Percentiles rank a stretch among this genome's conserved stretches.
Conservation (phyloP, 371 early-diverging fungal genomes). For the Chytridium lagenaria region DNA sequence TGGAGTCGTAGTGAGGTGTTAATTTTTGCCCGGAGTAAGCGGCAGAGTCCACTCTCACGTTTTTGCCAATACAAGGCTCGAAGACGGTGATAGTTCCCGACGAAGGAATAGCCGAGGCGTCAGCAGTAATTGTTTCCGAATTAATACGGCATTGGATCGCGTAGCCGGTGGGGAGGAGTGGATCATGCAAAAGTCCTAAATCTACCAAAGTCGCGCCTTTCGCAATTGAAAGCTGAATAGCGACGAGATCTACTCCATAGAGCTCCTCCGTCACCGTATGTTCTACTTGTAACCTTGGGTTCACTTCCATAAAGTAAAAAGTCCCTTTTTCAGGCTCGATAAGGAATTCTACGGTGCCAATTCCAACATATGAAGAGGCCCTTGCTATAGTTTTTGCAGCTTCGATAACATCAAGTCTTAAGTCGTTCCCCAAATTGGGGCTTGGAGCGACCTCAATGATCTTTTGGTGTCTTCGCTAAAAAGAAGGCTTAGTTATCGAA, state of each 20-base stretch:
- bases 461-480: constrained; percentile 93
- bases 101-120: not conserved
- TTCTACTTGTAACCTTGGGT: constrained; percentile 61
- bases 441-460: constrained; percentile 90
- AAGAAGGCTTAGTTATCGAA: not conserved
- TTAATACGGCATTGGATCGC: constrained; percentile 16
- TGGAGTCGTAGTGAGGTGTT: not conserved
- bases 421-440: constrained; percentile 47
- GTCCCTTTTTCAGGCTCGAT: constrained; percentile 64
- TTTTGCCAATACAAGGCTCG: not conserved
- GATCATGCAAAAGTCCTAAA: constrained; percentile 67
- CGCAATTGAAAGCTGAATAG: constrained; percentile 84
- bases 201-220: constrained; percentile 77
- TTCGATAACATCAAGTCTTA: not conserved
- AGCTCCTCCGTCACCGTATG: constrained; percentile 75
- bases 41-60: not conserved
- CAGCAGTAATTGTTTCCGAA: not conserved
- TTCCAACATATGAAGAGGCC: constrained; percentile 82
- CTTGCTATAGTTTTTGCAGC: constrained; percentile 61
- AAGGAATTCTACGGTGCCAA: constrained; percentile 93
- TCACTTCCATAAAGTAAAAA: constrained; percentile 91
- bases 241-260: constrained; percentile 87
- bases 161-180: not conserved
- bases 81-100: not conserved
- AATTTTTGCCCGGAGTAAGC: not conserved